Evolutionary conservation across 2,329 filamentous ascomycete genomes (phyloP), one percentile per base, ranked within the genome.

Genomic region (Aulographum hederae): DNA sequence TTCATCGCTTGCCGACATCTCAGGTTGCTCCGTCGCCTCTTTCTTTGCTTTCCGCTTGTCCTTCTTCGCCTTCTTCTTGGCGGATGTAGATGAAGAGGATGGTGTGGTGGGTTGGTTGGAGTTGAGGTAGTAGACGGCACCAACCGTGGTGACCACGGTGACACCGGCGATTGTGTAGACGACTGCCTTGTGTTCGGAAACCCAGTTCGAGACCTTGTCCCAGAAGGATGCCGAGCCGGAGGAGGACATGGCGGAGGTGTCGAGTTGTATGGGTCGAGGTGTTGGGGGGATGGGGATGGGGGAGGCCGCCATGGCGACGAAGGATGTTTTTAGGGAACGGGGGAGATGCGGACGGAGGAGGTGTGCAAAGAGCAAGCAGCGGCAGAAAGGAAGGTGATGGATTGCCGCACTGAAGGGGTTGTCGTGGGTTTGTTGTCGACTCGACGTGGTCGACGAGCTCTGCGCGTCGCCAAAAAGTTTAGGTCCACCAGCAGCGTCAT

Each of bases 141-240:
- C 86, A 38, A 80, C 81, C 11, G 82, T 89, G 34, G 92, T 79
- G 27, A 94, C 82, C 30, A 93, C 69, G 33, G 86, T 86, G 37
- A 93, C 79, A 47, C 89, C 89, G 34, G 86, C 89, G 57, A 95
- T 81, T 43, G 89, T 94, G 58, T 94, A 98, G 39, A 92, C 85
- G 33, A 86, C 69, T 30, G 81, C 78, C 63, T 94, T 95, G 61
- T 98, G 85, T 53, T 95, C 86, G 2, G 84, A 80, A 11, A 79
- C 84, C 86, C 89, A 98, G 49, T 65, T 75, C 42, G 84, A 78
- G 57, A 94, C 63, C 47, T 85, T 77, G 55, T 93, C 81, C 84
- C 84, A 93, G 34, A 89, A 60, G 29, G 79, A 77, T 37, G 75
- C 69, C 38, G 76, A 67, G 36, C 57, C 55, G 28, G 57, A 45